These are phyloP conservation scores for Neopestalotiopsis sp. DNA, from an alignment of 2,329 filamentous ascomycete genomes.

Conservation along the genomic window DNA sequence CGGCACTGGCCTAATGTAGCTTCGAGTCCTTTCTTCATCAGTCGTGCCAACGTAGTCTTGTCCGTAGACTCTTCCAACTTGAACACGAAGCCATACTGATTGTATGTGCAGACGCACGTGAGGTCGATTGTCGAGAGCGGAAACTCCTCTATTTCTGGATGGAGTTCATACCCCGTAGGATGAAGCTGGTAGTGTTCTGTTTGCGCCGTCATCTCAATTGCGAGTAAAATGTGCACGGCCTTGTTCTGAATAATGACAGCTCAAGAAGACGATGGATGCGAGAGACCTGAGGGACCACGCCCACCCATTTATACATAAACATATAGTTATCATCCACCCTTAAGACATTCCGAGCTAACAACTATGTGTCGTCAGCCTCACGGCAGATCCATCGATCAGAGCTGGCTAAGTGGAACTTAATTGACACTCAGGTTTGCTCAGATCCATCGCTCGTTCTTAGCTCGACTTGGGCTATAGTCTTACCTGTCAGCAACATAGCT, in stretches of 20 bases:
- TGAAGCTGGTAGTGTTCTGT: neutral
- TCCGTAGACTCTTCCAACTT: neutral
- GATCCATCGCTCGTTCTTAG: neutral
- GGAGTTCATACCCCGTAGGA: neutral
- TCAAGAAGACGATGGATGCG: neutral
- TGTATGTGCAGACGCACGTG: slow-evolving; percentile 4
- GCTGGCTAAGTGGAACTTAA: neutral
- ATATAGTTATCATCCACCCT: no score
- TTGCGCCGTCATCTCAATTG: neutral
- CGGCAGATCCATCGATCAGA: neutral
- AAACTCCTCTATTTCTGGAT: neutral
- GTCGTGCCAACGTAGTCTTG: neutral
- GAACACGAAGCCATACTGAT: slow-evolving; percentile 7
- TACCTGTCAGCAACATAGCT: neutral
- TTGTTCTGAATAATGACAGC: neutral
- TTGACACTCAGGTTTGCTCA: neutral
- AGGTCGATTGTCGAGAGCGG: slow-evolving; percentile 3
- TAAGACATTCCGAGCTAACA: no score
- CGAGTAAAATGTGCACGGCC: neutral
- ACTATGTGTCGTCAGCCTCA: neutral
- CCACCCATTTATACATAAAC: no score
- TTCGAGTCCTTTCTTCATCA: neutral
- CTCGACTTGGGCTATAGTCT: neutral
- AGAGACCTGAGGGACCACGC: neutral
- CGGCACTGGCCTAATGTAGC: neutral